Evolutionary conservation across 257 asterid genomes (phyloP), one percentile per base, ranked within the genome.

Genomic region (Salvia rosmarinus): DNA sequence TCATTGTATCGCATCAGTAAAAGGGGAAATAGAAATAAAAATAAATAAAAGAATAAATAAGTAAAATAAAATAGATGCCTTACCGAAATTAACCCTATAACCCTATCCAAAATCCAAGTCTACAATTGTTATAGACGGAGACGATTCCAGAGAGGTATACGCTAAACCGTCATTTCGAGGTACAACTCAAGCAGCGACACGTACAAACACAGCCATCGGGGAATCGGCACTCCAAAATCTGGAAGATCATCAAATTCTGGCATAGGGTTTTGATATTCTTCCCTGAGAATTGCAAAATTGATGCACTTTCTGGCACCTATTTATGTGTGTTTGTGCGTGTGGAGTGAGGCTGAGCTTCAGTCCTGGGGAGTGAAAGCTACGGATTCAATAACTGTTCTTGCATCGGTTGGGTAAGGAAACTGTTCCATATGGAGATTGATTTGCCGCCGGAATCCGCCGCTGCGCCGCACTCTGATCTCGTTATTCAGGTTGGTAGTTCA

Each of bases 381-480:
- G 81, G 80, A 81, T 68, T 77, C 80, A 34, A 12, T 17, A 54
- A 57, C 71, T 84, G 85, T 61, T 79, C 51, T 66, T 87, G 88
- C 84, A 75, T 84, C 87, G 83, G 71, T 79, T 84, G 90, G 89
- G 67, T 87, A 69, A 79, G 81, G 77, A 67, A 72, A 40, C 70
- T 84, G 81, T 79, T 85, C 56, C 71, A 78, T 44, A 88, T 91
- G 96, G 95, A 86, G 81, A 63, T 83, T 51, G 91, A 89, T 79
- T 85, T 85, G 52, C 75, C 92, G 79, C 82, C 86, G 52, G 83
- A 82, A 49, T 35, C 74, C 37, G 62, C 47, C 35, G 50, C 70
- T 44, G 42, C 72, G 25, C 69, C 87, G 54, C 84, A 83, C 40
- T 68, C 70, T 69, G 89, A 78, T 68, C 84, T 80, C 64, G 82